Evolutionary conservation across 805 yeast genomes (phyloP).

Genomic region (Yarrowia osloensis): DNA sequence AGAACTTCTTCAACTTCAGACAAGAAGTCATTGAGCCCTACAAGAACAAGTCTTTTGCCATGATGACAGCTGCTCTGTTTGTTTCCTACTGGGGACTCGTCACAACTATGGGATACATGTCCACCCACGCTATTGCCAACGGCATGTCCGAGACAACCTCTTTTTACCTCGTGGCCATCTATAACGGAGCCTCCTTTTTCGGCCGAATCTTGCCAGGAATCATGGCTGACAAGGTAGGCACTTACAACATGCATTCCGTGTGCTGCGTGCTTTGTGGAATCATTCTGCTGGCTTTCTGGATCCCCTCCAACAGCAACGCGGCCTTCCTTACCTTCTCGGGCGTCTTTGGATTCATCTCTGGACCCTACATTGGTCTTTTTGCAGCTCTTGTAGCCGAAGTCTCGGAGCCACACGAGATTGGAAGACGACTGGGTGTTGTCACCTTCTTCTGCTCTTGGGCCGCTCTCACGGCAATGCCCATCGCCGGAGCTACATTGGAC

Average conservation of each 20-base stretch:
- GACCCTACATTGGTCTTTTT: constrained; percentile 62
- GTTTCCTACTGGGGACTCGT: constrained; percentile 55
- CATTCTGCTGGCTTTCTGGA: constrained; percentile 60
- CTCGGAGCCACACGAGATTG: constrained; percentile 62
- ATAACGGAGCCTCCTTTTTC: constrained; percentile 52
- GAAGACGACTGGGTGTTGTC: constrained; percentile 66
- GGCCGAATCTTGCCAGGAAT: constrained; percentile 61
- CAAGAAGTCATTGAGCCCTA: constrained; percentile 9
- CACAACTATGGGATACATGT: constrained; percentile 54
- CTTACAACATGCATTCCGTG: constrained; percentile 56
- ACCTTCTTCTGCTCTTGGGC: constrained; percentile 50
- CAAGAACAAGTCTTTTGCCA: constrained; percentile 34
- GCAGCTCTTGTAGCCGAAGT: constrained; percentile 72
- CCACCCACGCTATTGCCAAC: constrained; percentile 52
- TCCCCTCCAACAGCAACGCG: constrained; percentile 46
- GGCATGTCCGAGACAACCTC: constrained; percentile 34
- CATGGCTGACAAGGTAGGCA: constrained; percentile 56
- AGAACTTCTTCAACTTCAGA: constrained; percentile 38
- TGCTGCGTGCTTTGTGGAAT: constrained; percentile 51
- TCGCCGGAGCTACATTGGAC: constrained; percentile 41
- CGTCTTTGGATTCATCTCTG: constrained; percentile 58
- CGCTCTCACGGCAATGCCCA: constrained; percentile 45
- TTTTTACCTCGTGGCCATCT: constrained; percentile 50
- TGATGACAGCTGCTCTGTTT: constrained; percentile 41
- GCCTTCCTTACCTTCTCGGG: constrained; percentile 56